Evolutionary conservation across 2,329 filamentous ascomycete genomes (phyloP), one percentile per base, ranked within the genome.

Genomic region (Cladosporium halotolerans): DNA sequence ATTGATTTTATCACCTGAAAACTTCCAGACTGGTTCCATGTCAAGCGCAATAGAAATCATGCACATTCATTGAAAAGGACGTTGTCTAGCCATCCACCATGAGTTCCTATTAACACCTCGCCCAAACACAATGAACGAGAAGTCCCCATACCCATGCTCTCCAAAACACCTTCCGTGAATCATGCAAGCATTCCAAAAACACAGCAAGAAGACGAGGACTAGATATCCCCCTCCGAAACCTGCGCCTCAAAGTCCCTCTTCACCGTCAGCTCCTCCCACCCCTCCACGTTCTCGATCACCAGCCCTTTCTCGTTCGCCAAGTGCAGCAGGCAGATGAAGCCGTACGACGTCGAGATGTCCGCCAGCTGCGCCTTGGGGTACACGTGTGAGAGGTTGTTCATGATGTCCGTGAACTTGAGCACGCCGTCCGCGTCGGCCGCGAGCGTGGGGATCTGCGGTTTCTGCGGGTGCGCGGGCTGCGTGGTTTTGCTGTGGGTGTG

Each of bases 301-400:
- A 96, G 75, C 0, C 91, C 91, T 73, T 95, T 92, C 67, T 96
- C 91, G 71, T 96, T 96, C 55, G 91, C 91, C 63, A 96, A 69
- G 71, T 96, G 91, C 59, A 96, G 74, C 54, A 96, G 73, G 63
- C 88, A 95, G 58, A 99, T 99, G 73, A 97, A 99, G 69, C 93
- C 95, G 61, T 81, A 86, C 13, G 79, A 95, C 0, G 93, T 99
- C 34, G 90, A 96, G 65, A 99, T 97, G 70, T 99, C 93, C 56
- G 86, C 84, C 83, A 99, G 88, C 56, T 84, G 82, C 61, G 88
- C 79, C 69, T 88, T 87, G 9, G 90, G 85, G 66, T 99, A 99
- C 7, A 96, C 89, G 4, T 78, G 73, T 67, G 95, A 88, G 44
- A 99, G 75, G 57, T 85, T 85, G 67, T 95, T 95, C 83, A 99